Evolutionary conservation across 2,329 filamentous ascomycete genomes (phyloP).

Genomic region (Nothomitra cinnamomea): DNA sequence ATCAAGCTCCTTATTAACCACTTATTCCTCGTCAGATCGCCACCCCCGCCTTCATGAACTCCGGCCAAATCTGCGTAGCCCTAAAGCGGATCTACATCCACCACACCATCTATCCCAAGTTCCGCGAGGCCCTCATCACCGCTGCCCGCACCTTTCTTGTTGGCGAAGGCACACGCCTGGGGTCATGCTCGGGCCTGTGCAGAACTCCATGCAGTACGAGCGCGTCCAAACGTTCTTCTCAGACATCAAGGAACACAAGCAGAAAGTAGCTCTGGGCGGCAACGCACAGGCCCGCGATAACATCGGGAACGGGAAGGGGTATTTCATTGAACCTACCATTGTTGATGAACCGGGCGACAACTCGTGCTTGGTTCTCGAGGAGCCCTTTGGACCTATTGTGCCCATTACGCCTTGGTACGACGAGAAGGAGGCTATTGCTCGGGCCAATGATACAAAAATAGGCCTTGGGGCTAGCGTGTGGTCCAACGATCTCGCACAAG

Average conservation of each 20-base stretch:
- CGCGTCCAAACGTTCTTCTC: slow-evolving; percentile 35
- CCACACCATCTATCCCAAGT: slow-evolving; percentile 32
- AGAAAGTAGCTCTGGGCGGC: slow-evolving; percentile 36
- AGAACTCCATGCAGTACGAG: slow-evolving; percentile 40
- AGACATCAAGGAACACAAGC: slow-evolving; percentile 15
- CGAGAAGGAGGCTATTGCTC: slow-evolving; percentile 29
- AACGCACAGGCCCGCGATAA: slow-evolving; percentile 11
- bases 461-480: slow-evolving; percentile 39
- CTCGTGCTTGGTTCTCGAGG: slow-evolving; percentile 26
- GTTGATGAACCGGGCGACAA: slow-evolving; percentile 26
- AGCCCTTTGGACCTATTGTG: slow-evolving; percentile 35
- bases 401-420: slow-evolving; percentile 28
- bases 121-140: slow-evolving; percentile 29
- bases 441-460: slow-evolving; percentile 31
- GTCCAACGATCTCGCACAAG: slow-evolving; percentile 31
- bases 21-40: slow-evolving; percentile 26
- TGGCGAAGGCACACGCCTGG: slow-evolving; percentile 19
- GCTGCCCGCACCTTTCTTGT: slow-evolving; percentile 27
- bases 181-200: slow-evolving; percentile 38
- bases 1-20: too few species aligned
- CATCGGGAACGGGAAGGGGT: slow-evolving; percentile 19
- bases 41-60: slow-evolving; percentile 26
- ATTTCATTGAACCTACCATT: slow-evolving; percentile 23
- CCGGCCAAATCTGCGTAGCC: slow-evolving; percentile 37
- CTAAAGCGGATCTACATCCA: slow-evolving; percentile 41